These are phyloP conservation scores for Flueggea neowawraea DNA, from an alignment of 441 rosid species.

Conservation along the genomic window DNA sequence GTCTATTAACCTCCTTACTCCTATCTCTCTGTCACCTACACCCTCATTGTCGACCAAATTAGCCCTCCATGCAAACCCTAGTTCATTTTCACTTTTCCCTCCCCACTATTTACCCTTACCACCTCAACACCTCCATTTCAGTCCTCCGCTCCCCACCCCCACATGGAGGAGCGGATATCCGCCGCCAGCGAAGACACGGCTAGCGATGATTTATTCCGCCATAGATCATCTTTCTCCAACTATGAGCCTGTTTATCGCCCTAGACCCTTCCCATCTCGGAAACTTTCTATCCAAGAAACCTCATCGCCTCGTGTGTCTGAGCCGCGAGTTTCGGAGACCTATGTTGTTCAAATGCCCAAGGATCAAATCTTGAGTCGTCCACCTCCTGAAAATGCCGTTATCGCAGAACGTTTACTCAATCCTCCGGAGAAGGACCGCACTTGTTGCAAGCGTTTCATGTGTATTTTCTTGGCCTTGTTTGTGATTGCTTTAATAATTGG, in stretches of 20 bases:
- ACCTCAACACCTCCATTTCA: too few species aligned
- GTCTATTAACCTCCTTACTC: too few species aligned
- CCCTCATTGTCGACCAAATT: too few species aligned
- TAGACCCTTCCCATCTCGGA: conserved; percentile 5
- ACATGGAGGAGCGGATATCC: neutral
- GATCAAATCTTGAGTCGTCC: conserved; percentile 44
- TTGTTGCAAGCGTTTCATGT: neutral
- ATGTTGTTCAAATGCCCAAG: conserved; percentile 41
- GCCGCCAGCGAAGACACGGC: too few species aligned
- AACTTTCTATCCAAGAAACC: neutral
- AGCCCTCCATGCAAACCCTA: too few species aligned
- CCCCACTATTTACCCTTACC: too few species aligned
- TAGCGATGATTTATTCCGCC: neutral
- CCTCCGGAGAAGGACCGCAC: neutral
- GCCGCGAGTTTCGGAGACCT: conserved; percentile 12
- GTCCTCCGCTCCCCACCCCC: too few species aligned
- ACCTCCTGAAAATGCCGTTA: conserved; percentile 27
- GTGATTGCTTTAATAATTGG: conserved; percentile 10
- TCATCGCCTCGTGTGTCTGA: neutral
- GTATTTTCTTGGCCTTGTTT: conserved; percentile 8
- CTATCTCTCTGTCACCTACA: too few species aligned
- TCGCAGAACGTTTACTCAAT: conserved; percentile 20
- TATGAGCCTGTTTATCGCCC: neutral
- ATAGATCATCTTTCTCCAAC: neutral
- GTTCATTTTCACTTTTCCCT: too few species aligned